Percentiles rank a stretch among this genome's conserved stretches.
Conservation (phyloP, 768 basidiomycete genomes). For the Termitomyces eurrhizus region DNA sequence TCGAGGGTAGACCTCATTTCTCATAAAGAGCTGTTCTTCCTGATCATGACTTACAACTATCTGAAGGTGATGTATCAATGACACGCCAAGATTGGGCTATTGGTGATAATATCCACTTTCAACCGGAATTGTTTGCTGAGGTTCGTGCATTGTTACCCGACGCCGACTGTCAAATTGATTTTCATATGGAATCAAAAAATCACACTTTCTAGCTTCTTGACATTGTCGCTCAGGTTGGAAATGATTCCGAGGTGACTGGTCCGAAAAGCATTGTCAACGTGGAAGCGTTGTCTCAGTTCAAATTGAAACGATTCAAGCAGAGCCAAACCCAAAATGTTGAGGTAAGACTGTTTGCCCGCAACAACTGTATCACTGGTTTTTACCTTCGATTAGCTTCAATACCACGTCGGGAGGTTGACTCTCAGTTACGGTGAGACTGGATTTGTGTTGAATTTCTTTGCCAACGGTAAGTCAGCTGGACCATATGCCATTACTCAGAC, state of each 20-base stretch:
- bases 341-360: background rate
- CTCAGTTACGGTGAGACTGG: conserved; percentile 15
- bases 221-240: conserved; percentile 8
- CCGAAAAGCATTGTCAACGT: conserved; percentile 12
- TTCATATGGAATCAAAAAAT: background rate
- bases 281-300: conserved; percentile 10
- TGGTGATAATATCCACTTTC: conserved; percentile 14
- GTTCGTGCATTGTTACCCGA: background rate
- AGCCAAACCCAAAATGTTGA: conserved; percentile 8
- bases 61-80: conserved; percentile 15
- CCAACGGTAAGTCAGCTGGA: conserved; percentile 7
- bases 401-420: conserved; percentile 12
- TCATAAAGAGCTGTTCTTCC: background rate
- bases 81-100: conserved; percentile 14
- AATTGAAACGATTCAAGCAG: conserved; percentile 12
- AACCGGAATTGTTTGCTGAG: conserved; percentile 5
- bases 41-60: background rate
- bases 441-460: conserved; percentile 16
- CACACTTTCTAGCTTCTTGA: conserved; percentile 4
- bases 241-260: conserved; percentile 14
- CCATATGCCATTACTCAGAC: background rate
- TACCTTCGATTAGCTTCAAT: conserved; percentile 9
- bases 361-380: background rate
- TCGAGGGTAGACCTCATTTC: conserved; percentile 8
- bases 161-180: background rate